Conservation (phyloP, 192 early-diverging fungal species). For the Backusella macrospora region DNA sequence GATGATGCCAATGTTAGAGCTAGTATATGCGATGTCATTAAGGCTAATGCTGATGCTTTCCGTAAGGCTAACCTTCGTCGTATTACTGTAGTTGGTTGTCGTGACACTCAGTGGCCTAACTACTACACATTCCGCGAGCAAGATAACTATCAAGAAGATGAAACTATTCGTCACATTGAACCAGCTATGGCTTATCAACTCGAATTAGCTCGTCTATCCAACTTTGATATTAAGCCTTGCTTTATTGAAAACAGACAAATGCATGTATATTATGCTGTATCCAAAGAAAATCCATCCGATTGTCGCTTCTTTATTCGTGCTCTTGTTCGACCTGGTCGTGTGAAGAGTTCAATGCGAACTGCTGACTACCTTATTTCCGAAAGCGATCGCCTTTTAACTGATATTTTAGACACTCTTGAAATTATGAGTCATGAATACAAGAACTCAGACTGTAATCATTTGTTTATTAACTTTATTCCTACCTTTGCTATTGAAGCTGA, state of each 20-base stretch:
- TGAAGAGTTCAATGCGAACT: constrained; percentile 78
- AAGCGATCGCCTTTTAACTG: constrained; percentile 85
- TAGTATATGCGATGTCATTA: constrained; percentile 66
- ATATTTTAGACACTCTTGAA: constrained; percentile 93
- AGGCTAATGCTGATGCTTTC: constrained; percentile 60
- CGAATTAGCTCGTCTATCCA: constrained; percentile 87
- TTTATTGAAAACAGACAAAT: constrained; percentile 93
- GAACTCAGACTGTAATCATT: constrained; percentile 97
- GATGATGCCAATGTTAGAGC: constrained; percentile 69
- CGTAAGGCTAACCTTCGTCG: constrained; percentile 81
- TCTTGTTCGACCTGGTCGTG: constrained; percentile 88
- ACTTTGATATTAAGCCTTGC: constrained; percentile 96
- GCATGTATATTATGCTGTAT: constrained; percentile 94
- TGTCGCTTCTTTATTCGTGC: constrained; percentile 97
- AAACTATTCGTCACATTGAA: constrained; percentile 97
- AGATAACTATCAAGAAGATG: constrained; percentile 83
- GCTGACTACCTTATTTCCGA: constrained; percentile 94
- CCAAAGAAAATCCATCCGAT: constrained; percentile 93
- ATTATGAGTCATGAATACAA: constrained; percentile 85
- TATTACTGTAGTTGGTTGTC: constrained; percentile 87
- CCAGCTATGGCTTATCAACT: constrained; percentile 98
- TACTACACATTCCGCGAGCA: constrained; percentile 97
- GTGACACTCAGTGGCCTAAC: constrained; percentile 80
- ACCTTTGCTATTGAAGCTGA: constrained; percentile 86
- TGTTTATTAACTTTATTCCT: constrained; percentile 98